A percentile compares a stretch with the other conserved stretches of the same genome.
Evolutionary conservation across 768 basidiomycete species (phyloP).

Genomic region (Tulasnella sp.): DNA sequence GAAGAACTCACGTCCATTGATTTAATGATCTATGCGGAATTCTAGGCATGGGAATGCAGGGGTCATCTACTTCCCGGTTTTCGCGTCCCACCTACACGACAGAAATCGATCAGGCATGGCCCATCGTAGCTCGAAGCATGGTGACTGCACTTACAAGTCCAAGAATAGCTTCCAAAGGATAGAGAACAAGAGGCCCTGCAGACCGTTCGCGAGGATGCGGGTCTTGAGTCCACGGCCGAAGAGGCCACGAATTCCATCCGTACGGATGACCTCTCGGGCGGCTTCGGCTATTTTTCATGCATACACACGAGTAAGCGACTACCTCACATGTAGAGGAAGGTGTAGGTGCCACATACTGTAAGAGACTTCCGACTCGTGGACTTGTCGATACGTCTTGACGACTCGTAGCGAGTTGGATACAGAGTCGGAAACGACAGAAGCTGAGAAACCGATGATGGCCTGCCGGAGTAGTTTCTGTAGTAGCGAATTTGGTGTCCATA

Average conservation of each 20-base stretch:
- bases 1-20: too few species aligned
- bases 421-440: constrained; percentile 77
- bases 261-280: constrained; percentile 59
- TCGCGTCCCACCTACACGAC: too few species aligned
- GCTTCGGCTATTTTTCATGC: constrained; percentile 36
- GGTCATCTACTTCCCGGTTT: too few species aligned
- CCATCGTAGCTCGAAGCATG: too few species aligned
- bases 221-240: constrained; percentile 88
- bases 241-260: constrained; percentile 67
- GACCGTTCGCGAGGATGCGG: constrained; percentile 76
- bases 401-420: constrained; percentile 32
- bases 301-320: not conserved
- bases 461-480: constrained; percentile 58
- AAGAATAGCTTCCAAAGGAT: constrained; percentile 85
- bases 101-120: too few species aligned
- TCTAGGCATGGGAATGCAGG: too few species aligned
- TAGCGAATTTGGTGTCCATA: constrained; percentile 46
- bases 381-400: constrained; percentile 92
- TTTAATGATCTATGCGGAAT: too few species aligned
- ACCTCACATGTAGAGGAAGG: not conserved
- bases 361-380: constrained; percentile 66
- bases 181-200: constrained; percentile 86
- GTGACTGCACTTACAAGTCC: constrained; percentile 65
- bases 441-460: constrained; percentile 83
- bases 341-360: constrained; percentile 36